Conservation (phyloP, 164 flowering plant genomes). For the Macadamia integrifolia region DNA sequence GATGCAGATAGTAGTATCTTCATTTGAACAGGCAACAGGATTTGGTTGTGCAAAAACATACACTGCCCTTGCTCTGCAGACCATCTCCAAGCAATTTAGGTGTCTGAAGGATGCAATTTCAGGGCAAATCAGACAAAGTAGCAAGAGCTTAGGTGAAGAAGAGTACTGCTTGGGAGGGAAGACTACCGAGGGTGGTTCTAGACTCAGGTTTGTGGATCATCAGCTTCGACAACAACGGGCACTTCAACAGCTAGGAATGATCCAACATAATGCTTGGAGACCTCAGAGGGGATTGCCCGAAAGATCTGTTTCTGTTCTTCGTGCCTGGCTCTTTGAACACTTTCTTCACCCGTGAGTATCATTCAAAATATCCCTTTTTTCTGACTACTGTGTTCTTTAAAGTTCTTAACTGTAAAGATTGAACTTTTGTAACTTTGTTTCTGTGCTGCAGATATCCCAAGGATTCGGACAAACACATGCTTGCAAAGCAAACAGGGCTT, state of each 20-base stretch:
- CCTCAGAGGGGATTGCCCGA: slow-evolving; percentile 98
- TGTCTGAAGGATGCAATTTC: slow-evolving; percentile 83
- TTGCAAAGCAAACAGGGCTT: slow-evolving; percentile 94
- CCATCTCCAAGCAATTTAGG: slow-evolving; percentile 88
- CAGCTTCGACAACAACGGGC: slow-evolving; percentile 86
- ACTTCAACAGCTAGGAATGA: slow-evolving; percentile 90
- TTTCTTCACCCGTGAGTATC: slow-evolving; percentile 89
- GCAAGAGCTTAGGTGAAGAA: slow-evolving; percentile 78
- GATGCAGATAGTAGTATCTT: slow-evolving; percentile 78
- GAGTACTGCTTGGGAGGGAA: slow-evolving; percentile 47
- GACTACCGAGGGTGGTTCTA: slow-evolving; percentile 50
- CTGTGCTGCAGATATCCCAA: slow-evolving; percentile 70
- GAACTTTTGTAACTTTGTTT: slow-evolving; percentile 3
- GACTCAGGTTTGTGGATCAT: slow-evolving; percentile 75
- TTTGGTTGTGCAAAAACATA: slow-evolving; percentile 79
- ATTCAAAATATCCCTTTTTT: neutral
- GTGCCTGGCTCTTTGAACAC: slow-evolving; percentile 99
- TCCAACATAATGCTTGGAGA: slow-evolving; percentile 97
- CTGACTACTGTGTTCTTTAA: neutral
- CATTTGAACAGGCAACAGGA: slow-evolving; percentile 88
- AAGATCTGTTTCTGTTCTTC: slow-evolving; percentile 89
- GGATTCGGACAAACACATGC: slow-evolving; percentile 91
- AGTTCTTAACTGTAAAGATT: neutral
- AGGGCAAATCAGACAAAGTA: slow-evolving; percentile 52
- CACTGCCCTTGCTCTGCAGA: slow-evolving; percentile 82